Evolutionary conservation across 257 asterid genomes (phyloP), one percentile per base, ranked within the genome.

Genomic region (Datura wrightii): DNA sequence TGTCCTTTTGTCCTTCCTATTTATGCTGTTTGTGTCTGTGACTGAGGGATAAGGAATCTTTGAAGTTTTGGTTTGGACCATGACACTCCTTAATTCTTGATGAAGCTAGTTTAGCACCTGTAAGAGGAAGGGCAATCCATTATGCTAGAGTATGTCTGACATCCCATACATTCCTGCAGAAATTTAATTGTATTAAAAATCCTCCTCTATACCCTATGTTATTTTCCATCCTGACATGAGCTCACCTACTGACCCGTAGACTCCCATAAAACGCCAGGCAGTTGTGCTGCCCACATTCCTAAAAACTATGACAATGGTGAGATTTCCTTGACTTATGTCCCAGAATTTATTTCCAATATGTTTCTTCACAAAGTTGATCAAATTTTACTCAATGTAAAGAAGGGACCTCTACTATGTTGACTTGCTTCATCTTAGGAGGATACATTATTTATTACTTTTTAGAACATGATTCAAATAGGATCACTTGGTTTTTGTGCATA

Each of bases 401-500:
- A 69, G 52, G 44, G 78, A 69, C 39, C 52, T 69, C 78, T 69
- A 16, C 31, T 16, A 39, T 69, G 36, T 69, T 41, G 53, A 19
- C 15, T 69, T 69, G 16, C 53, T 69, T 69, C 53, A 41, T 41
- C 36, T 8, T 16, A 3, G 36, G 54, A 2, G 53, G 14, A 69
- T 69, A 16, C 8, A 16, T 15, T 8, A 1, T 69, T 1, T 41
- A 41, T 41, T 69, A 69, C 34, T 69, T 69, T 16, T 41, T 8
- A 69, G 79, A 41, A 69, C 79, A 41, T 2, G 0, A 69, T 69
- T 69, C 36, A 69, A 69, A 69, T 69, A 69, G 78, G 36, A 41
- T 41, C 50, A 41, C 79, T 69, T 69, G 36, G 4, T 69, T 69
- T 67, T 69, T 69, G 79, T 69, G 79, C 79, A 69, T 41, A 39